A percentile compares a stretch with the other conserved stretches of the same genome.
These are phyloP conservation scores for Eucalyptus caleyi DNA, from an alignment of 345 rosid genomes.

Conservation along the genomic window DNA sequence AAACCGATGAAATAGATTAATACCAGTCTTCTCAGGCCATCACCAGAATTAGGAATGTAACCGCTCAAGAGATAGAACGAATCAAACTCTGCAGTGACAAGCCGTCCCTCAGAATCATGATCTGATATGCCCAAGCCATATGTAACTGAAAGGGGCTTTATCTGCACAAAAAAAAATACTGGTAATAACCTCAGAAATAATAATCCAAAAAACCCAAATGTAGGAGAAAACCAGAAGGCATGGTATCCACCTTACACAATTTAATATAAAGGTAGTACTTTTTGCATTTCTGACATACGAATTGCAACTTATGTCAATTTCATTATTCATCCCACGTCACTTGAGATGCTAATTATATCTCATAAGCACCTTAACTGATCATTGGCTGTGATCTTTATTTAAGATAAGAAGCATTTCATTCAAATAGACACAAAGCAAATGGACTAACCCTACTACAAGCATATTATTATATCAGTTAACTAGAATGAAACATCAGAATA, in stretches of 20 bases:
- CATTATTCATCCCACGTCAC: background rate
- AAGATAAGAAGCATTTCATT: background rate
- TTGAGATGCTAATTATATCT: background rate
- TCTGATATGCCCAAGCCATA: constrained; percentile 72
- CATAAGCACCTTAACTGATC: background rate
- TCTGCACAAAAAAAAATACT: constrained; percentile 25
- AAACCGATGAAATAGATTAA: background rate
- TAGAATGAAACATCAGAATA: background rate
- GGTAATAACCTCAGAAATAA: background rate
- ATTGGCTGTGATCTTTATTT: background rate
- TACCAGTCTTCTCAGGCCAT: constrained; percentile 95
- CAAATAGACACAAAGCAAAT: background rate
- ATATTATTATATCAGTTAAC: background rate
- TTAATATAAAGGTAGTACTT: background rate
- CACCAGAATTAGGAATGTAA: constrained; percentile 97
- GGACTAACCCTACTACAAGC: background rate
- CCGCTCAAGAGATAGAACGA: constrained; percentile 55
- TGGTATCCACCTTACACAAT: background rate
- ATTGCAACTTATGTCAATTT: background rate
- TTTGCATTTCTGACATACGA: background rate
- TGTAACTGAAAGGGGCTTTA: constrained; percentile 78
- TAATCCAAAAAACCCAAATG: background rate
- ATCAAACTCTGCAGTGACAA: constrained; percentile 82
- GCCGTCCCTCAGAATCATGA: constrained; percentile 83
- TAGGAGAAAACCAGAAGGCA: background rate